Evolutionary conservation across 257 asterid species (phyloP), one percentile per base, ranked within the genome.

Genomic region (Apocynum venetum): DNA sequence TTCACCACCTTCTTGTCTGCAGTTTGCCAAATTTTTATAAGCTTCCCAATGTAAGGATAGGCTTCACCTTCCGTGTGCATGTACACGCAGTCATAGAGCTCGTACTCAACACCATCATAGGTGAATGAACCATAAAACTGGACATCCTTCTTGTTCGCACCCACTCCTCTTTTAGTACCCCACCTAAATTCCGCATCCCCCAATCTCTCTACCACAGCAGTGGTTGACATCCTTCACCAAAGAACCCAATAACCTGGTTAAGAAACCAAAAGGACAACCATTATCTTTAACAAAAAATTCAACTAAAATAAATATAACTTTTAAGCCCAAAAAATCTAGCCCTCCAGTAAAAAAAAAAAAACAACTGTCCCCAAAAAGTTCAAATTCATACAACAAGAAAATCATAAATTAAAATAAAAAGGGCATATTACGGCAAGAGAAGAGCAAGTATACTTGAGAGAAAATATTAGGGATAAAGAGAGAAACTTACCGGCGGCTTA

Each of bases 11-110:
- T 95, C 77, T 81, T 82, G 8, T 83, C 88, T 11, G 60, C 38
- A 52, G 48, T 69, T 83, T 85, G 92, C 98, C 98, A 94, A 68
- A 91, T 89, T 86, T 89, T 90, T 55, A 91, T 64, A 52, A 94
- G 79, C 75, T 90, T 94, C 31, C 92, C 98, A 51, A 94, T 82
- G 81, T 89, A 88, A 1, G 98, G 98, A 4, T 55, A 77, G 5
- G 82, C 71, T 65, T 82, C 85, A 47, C 78, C 88, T 48, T 85
- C 76, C 74, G 63, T 83, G 82, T 90, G 79, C 97, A 94, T 74
- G 80, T 86, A 94, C 8, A 94, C 96, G 70, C 83, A 83, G 67
- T 92, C 98, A 70, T 90, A 72, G 51, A 94, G 76, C 10, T 73
- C 17, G 56, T 94, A 94, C 12, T 88, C 91, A 76, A 82, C 81